Evolutionary conservation across 192 early-diverging fungal genomes (phyloP).

Genomic region (Umbelopsis isabellina): DNA sequence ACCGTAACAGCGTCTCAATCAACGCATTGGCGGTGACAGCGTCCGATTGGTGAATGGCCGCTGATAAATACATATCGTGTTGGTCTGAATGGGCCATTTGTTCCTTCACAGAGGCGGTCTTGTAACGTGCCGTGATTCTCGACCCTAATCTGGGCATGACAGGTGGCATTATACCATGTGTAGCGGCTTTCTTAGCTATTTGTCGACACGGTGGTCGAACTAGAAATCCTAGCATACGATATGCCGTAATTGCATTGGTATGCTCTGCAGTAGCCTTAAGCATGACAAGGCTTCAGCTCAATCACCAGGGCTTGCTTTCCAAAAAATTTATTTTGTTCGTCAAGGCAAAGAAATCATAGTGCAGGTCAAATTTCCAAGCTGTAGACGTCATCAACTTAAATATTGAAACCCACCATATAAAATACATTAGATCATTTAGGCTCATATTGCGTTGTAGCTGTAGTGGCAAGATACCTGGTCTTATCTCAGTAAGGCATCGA

Average conservation of each 20-base stretch:
- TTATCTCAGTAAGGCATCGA: too few species aligned
- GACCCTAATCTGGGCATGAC: neutral
- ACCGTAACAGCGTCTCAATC: constrained; percentile 24
- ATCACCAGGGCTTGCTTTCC: too few species aligned
- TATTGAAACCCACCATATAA: neutral
- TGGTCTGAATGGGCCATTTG: neutral
- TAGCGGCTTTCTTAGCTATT: neutral
- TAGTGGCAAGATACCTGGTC: too few species aligned
- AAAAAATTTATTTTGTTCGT: neutral
- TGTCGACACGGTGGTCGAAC: neutral
- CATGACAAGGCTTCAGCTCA: neutral
- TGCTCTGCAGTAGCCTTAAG: constrained; percentile 21
- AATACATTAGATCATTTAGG: too few species aligned
- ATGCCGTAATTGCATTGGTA: constrained; percentile 5
- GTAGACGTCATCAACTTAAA: constrained; percentile 8
- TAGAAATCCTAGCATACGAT: constrained; percentile 1
- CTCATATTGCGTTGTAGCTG: too few species aligned
- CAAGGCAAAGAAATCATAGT: neutral
- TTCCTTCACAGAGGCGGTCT: neutral
- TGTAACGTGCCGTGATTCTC: neutral
- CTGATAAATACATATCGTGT: constrained; percentile 21
- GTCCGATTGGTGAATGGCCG: constrained; percentile 37
- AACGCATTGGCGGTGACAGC: constrained; percentile 29
- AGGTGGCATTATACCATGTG: neutral
- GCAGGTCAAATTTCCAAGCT: neutral